phyloP scores from a whole-genome alignment of 2,329 filamentous ascomycete genomes.

The Shiraia sp. region DNA sequence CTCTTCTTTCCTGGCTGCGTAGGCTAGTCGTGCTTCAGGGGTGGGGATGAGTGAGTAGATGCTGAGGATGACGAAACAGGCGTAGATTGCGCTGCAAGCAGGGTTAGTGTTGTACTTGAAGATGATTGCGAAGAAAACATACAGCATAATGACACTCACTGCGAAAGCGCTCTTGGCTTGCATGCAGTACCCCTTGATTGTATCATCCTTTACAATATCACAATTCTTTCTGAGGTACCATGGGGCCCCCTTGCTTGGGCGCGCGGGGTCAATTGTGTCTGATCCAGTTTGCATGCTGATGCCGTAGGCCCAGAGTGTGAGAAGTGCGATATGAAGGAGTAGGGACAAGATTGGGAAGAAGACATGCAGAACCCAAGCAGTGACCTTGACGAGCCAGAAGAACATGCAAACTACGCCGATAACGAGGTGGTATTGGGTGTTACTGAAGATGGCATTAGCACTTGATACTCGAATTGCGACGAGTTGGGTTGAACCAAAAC shows the following conservation, averaged over 20 bases:
- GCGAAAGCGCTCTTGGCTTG: slow-evolving; percentile 71
- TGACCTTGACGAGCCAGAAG: slow-evolving; percentile 71
- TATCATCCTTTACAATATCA: slow-evolving; percentile 59
- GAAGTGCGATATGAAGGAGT: slow-evolving; percentile 60
- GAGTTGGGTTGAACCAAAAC: slow-evolving; percentile 41
- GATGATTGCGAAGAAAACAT: slow-evolving; percentile 43
- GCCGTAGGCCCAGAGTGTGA: slow-evolving; percentile 67
- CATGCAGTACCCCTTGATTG: slow-evolving; percentile 62
- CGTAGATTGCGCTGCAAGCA: slow-evolving; percentile 59
- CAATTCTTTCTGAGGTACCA: slow-evolving; percentile 80
- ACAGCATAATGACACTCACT: slow-evolving; percentile 69
- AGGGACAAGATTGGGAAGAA: slow-evolving; percentile 69
- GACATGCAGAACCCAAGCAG: slow-evolving; percentile 70
- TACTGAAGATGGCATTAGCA: slow-evolving; percentile 50
- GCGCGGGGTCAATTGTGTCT: slow-evolving; percentile 68
- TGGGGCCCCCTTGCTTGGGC: slow-evolving; percentile 64
- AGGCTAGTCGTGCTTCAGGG: slow-evolving; percentile 22
- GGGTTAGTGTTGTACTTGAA: not conserved
- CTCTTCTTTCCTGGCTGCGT: slow-evolving; percentile 31
- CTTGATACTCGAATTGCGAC: not conserved
- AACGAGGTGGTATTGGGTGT: slow-evolving; percentile 76
- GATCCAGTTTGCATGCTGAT: slow-evolving; percentile 73
- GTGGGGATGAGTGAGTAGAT: slow-evolving; percentile 60
- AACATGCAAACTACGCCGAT: slow-evolving; percentile 78
- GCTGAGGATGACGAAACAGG: slow-evolving; percentile 62